Evolutionary conservation across 108 stramenopile genomes (phyloP), one percentile per base, ranked within the genome.

Genomic region (Pinguiococcus pyrenoidosus): DNA sequence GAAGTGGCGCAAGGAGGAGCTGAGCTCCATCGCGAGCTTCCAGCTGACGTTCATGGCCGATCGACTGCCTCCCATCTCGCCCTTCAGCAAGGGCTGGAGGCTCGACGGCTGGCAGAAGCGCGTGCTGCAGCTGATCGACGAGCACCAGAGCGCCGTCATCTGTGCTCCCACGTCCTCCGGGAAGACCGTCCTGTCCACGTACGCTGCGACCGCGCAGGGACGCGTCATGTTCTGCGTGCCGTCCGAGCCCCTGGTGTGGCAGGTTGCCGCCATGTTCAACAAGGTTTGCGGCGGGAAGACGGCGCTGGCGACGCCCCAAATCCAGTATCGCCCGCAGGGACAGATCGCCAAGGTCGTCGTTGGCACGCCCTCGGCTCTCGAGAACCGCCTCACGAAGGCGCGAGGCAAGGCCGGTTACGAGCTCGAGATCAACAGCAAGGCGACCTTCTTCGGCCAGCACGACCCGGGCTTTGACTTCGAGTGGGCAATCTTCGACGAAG

Each of bases 231-330:
- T 98, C 54, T 87, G 89, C 20, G 82, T 98, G 37, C 96, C 96
- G 46, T 89, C 92, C 48, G 96, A 98, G 79, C 92, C 89, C 14
- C 78, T 98, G 23, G 96, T 94, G 3, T 98, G 96, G 96, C 96
- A 98, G 73, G 88, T 98, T 59, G 96, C 96, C n/a, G 92, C 96
- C 8, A 89, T 89, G 27, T 96, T 92, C 77, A 82, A 88, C 55
- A 81, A 96, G 52, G 87, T 96, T 61, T 87, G 92, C 58, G 68
- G 75, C 47, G 93, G 90, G 23, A 84, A 89, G 54, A 88, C 91
- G n/a, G 81, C 84, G 16, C 22, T 22, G 17, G 34, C 34, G 8
- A 22, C 30, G 20, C 6, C 25, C 32, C 32, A 40, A 18, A 40
- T 40, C 17, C 18, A 20, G 6, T 40, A 40, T 18, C 17, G 21